These are phyloP conservation scores for Gloeostereum incarnatum DNA, from an alignment of 768 basidiomycete genomes.

Conservation along the genomic window DNA sequence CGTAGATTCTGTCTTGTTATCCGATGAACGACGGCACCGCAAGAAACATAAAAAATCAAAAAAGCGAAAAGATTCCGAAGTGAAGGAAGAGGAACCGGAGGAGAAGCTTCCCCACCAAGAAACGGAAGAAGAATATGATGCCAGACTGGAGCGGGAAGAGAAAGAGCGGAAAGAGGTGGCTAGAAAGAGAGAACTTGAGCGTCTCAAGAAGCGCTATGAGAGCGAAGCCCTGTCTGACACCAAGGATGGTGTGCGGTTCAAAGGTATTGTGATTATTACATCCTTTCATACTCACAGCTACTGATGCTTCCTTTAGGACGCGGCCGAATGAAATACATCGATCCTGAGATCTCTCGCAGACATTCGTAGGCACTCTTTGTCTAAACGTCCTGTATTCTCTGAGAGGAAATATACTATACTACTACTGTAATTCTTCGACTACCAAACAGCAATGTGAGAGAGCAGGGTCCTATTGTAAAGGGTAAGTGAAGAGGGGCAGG, in stretches of 20 bases:
- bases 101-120: conserved; percentile 19
- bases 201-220: conserved; percentile 29
- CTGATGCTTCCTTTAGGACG: conserved; percentile 29
- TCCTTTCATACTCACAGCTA: background rate
- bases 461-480: too few relatives aligned
- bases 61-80: conserved; percentile 9
- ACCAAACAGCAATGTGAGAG: too few relatives aligned
- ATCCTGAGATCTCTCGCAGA: conserved; percentile 48
- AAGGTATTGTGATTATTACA: conserved; percentile 30
- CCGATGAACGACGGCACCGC: conserved; percentile 10
- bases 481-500: too few relatives aligned
- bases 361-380: too few relatives aligned
- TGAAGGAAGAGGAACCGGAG: conserved; percentile 9
- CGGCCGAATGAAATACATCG: conserved; percentile 59
- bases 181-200: conserved; percentile 38
- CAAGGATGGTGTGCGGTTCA: conserved; percentile 50
- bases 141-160: conserved; percentile 59
- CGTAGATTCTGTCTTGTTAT: conserved; percentile 4
- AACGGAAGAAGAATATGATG: conserved; percentile 69
- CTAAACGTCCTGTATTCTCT: too few relatives aligned
- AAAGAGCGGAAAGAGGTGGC: conserved; percentile 42
- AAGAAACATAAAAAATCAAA: conserved; percentile 17
- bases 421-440: too few relatives aligned
- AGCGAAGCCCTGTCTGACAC: conserved; percentile 18
- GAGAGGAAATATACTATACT: too few relatives aligned